phyloP scores from a whole-genome alignment of 768 basidiomycete genomes.

The Solioccasus polychromus region DNA sequence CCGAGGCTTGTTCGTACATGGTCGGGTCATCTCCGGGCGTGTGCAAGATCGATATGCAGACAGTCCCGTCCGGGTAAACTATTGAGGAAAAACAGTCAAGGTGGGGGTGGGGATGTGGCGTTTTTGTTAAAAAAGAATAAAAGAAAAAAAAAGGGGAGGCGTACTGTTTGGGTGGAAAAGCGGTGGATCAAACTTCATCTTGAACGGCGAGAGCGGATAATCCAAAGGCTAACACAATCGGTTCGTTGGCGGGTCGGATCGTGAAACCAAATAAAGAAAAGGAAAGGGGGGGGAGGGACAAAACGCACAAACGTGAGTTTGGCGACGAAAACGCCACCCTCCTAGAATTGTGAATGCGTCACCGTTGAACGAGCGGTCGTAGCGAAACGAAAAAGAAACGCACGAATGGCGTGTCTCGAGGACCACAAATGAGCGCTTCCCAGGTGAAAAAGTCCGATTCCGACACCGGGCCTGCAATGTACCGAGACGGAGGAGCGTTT shows the following conservation, averaged over 20 bases:
- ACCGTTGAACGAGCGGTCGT: not conserved
- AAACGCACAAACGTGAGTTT: conserved; percentile 82
- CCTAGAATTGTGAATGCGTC: too few species aligned
- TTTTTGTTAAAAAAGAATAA: too few species aligned
- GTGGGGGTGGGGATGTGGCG: too few species aligned
- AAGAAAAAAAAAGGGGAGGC: too few species aligned
- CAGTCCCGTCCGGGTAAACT: conserved; percentile 96
- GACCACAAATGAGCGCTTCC: conserved; percentile 93
- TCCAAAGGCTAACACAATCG: conserved; percentile 75
- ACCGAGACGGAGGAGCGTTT: too few species aligned
- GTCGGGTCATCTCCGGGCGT: conserved; percentile 89
- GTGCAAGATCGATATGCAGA: conserved; percentile 98
- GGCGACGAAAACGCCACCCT: conserved; percentile 93
- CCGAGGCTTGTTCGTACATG: conserved; percentile 92
- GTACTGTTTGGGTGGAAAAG: conserved; percentile 96
- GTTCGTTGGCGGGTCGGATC: too few species aligned
- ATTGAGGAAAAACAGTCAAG: not conserved
- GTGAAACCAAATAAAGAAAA: too few species aligned
- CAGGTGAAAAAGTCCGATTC: conserved; percentile 95
- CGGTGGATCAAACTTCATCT: conserved; percentile 98
- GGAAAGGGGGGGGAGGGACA: conserved; percentile 21
- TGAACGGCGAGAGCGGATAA: conserved; percentile 98
- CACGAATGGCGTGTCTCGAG: conserved; percentile 93
- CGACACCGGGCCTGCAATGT: conserved; percentile 68
- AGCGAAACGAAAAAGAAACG: conserved; percentile 25